phyloP scores from a whole-genome alignment of 2,329 filamentous ascomycete species.

The Truncatella angustata region DNA sequence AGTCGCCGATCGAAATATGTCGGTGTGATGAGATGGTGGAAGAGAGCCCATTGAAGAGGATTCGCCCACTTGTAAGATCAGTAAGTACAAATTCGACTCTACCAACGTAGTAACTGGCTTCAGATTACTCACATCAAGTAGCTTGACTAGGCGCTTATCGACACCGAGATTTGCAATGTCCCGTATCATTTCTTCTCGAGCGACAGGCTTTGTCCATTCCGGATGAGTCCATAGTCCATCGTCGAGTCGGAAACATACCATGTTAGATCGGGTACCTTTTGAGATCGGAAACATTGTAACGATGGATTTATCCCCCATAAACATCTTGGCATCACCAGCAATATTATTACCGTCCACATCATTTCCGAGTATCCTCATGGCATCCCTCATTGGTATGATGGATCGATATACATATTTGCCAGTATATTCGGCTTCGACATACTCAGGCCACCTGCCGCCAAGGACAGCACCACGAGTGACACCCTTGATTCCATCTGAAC shows the following conservation, averaged over 20 bases:
- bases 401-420: conserved; percentile 27
- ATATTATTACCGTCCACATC: conserved; percentile 13
- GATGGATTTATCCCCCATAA: conserved; percentile 20
- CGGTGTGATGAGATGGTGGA: conserved; percentile 22
- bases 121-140: conserved; percentile 16
- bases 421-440: conserved; percentile 22
- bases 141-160: conserved; percentile 17
- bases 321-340: conserved; percentile 25
- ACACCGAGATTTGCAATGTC: conserved; percentile 18
- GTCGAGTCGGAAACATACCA: conserved; percentile 21
- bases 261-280: conserved; percentile 20
- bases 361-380: conserved; percentile 21
- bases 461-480: conserved; percentile 21
- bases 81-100: neutral
- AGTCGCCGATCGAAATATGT: conserved; percentile 20
- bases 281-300: conserved; percentile 24
- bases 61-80: conserved; percentile 14
- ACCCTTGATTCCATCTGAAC: conserved; percentile 25
- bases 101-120: neutral
- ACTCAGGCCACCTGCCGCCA: conserved; percentile 20
- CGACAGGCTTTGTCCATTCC: conserved; percentile 17
- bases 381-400: conserved; percentile 26
- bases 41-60: conserved; percentile 21
- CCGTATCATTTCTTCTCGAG: conserved; percentile 20
- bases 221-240: conserved; percentile 17